Evolutionary conservation across 108 stramenopile species (phyloP), one percentile per base, ranked within the genome.

Genomic region (Conticribra weissflogii): DNA sequence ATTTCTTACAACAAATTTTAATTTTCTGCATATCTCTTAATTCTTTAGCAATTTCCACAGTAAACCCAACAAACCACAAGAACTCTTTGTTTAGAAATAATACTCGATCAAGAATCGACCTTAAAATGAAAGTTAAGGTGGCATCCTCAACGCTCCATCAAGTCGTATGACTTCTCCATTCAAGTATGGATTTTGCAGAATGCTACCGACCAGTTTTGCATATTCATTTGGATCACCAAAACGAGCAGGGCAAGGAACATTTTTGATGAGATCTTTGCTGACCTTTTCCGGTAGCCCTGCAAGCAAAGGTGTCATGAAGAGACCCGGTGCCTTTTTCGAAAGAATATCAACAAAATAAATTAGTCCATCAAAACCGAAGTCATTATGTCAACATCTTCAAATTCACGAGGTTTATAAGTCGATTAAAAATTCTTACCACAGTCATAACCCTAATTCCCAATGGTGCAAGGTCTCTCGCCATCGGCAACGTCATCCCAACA

Each of bases 131-230:
- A 41, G 36, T 86, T 68, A 91, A 44, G 95, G 93, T 21, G 92
- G 94, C 96, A 98, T 95, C 48, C 97, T 84, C 44, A 97, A 59
- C 12, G 95, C 96, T 28, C 97, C 97, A 76, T 98, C 97, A 45
- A 98, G 73, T 8, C 97, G 85, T 55, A 96, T 95, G 0, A 85
- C 84, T 60, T 93, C 96, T 17, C 96, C 96, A 63, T 96, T 96
- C 33, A 96, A 75, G 85, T 95, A 94, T 27, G 85, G 87, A 68
- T 94, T 98, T 41, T 73, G 65, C 54, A 98, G 49, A 36, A 98
- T 94, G 51, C 71, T 56, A 21, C 72, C 84, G 16, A 96, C 96
- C 15, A 96, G 82, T 27, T 82, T 68, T 2, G 88, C 97, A 76
- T 75, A 97, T 65, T 95, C 95, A 27, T 75, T 69, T 12, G 95